Evolutionary conservation across 345 rosid species (phyloP), one percentile per base, ranked within the genome.

Genomic region (Eucalyptus albens): DNA sequence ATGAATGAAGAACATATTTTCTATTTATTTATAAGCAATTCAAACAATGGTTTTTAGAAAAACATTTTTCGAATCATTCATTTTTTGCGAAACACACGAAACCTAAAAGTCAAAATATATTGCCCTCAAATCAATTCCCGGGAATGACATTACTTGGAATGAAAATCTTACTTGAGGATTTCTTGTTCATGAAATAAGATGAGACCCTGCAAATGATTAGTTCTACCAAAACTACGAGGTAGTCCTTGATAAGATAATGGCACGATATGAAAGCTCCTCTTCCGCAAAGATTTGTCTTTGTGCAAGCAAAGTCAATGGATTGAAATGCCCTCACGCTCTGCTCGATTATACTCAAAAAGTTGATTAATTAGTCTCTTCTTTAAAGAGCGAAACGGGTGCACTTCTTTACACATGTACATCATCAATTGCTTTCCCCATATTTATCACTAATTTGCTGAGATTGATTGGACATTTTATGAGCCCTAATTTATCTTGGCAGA

Each of bases 81-180:
- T 56, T 56, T 56, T 56, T 56, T 0, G 1, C 0, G 0, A 56
- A 56, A 56, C 0, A 1, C 6, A 24, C 13, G 0, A 0, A 10
- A 56, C 13, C 27, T 21, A 56, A 56, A 24, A 0, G 62, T 22
- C 1, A 11, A 56, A 56, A 24, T 22, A 22, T 56, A 56, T 62
- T 27, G 31, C 69, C 2, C 0, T 62, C 33, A 27, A 40, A 40
- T 21, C 83, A 77, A 37, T 77, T 40, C 47, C 47, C 5, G 1
- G 15, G 47, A 77, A 77, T 40, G 83, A 77, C 2, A 77, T 77
- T 42, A 21, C 83, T 77, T 77, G 83, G 47, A 37, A 40, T 77
- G 47, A 37, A 21, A 40, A 40, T 77, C 47, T 77, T 40, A 77
- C 83, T 37, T 21, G 83, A 77, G 83, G 47, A 77, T 77, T 77